Evolutionary conservation across 2,329 filamentous ascomycete genomes (phyloP).

Genomic region (Fusarium siculi): DNA sequence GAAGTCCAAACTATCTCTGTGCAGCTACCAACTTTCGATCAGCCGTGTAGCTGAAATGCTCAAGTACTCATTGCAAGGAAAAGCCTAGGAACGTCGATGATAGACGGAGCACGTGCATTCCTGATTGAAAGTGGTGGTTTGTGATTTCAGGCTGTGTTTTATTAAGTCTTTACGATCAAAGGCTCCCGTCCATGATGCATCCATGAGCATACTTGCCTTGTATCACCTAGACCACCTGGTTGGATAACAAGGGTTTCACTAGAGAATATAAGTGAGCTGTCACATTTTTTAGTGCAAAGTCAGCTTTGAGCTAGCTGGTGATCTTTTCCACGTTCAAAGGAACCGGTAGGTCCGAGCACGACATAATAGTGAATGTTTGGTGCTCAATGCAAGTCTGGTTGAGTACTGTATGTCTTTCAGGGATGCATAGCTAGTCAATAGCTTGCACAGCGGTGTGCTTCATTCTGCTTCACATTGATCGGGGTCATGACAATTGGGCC

Average conservation of each 20-base stretch:
- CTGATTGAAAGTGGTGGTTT: background rate
- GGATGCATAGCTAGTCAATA: background rate
- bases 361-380: background rate
- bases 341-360: background rate
- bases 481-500: background rate
- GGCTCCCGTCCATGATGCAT: background rate
- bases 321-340: background rate
- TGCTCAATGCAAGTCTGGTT: background rate
- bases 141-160: background rate
- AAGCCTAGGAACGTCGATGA: background rate
- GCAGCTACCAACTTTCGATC: background rate
- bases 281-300: background rate
- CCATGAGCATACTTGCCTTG: background rate
- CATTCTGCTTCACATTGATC: background rate
- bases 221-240: background rate
- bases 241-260: too few relatives aligned
- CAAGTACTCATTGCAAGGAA: fast-evolving
- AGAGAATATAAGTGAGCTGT: background rate
- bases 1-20: background rate
- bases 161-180: background rate
- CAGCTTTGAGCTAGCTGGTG: background rate
- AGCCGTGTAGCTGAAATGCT: background rate
- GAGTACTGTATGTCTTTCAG: background rate
- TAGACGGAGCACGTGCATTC: background rate
- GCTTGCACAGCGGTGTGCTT: background rate